Evolutionary conservation across 2,329 filamentous ascomycete species (phyloP), one percentile per base, ranked within the genome.

Genomic region (Trichoderma oligosporum): DNA sequence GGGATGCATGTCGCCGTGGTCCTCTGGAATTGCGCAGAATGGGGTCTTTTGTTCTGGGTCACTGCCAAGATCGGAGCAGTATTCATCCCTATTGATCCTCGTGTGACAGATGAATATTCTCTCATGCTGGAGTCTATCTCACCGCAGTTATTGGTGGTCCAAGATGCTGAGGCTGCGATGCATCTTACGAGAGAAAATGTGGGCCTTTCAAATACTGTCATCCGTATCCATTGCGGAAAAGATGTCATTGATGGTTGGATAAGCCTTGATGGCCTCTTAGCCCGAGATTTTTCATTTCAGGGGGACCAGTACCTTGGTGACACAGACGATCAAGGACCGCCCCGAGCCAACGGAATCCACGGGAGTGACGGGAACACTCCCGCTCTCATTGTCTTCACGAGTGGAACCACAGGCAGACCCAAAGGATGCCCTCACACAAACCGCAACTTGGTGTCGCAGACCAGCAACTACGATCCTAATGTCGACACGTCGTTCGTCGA

Each of bases 331-430:
- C 52, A 49, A 49, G 57, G 56, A 27, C 31, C 52, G 44, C 52
- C 38, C 42, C 44, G 33, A 51, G 8, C 44, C 31, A 31, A 29
- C 52, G 52, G 52, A 45, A 46, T 46, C 16, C 29, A 16, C 11
- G 18, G 24, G n/a, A 39, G 7, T 12, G 35, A 57, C 8, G 22
- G 47, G 12, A 52, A 63, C 29, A 65, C 69, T 47, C 68, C 64
- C 6, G 71, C 71, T 4, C 66, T 78, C 39, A 71, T 79, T 46
- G 67, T 78, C 29, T 79, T 79, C 64, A 79, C 76, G 18, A 78
- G 76, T 61, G 77, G 77, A 18, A 80, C 76, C n/a, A 78, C 76
- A 0, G 75, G 74, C 5, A 64, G 71, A 0, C 75, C 77, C 4
- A 80, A 80, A 61, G 76, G 72, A 46, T 78, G 76, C 57, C 68